These are phyloP conservation scores for Epichloe uncinata DNA, from an alignment of 2,329 filamentous ascomycete species.

Conservation along the genomic window DNA sequence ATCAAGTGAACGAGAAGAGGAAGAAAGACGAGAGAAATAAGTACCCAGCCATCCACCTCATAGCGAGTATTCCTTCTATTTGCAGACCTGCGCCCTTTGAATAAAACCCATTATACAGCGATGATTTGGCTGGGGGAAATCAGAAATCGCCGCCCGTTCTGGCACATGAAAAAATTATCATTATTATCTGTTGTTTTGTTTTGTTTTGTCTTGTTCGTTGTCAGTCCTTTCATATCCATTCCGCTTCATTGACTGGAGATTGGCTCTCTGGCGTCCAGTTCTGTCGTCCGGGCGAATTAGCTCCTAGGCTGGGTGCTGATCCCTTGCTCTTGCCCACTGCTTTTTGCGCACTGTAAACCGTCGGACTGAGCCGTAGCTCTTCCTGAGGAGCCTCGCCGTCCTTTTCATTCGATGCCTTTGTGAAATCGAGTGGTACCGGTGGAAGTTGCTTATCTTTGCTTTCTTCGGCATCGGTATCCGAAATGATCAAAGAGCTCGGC, in stretches of 20 bases:
- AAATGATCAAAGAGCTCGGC: background rate
- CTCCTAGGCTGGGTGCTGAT: background rate
- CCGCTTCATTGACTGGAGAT: conserved; percentile 3
- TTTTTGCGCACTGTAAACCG: conserved; percentile 34
- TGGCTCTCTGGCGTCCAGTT: background rate
- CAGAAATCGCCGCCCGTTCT: background rate
- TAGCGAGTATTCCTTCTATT: too few species aligned
- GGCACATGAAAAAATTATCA: background rate
- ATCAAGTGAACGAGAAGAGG: too few species aligned
- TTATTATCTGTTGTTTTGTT: background rate
- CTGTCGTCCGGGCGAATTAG: background rate
- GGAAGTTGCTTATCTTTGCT: conserved; percentile 14
- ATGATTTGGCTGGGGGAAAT: too few species aligned
- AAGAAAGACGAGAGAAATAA: too few species aligned
- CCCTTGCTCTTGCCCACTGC: background rate
- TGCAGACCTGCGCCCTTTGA: too few species aligned
- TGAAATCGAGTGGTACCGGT: conserved; percentile 18
- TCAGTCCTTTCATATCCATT: conserved; percentile 9
- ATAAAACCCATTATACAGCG: too few species aligned
- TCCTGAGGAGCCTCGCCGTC: conserved; percentile 4
- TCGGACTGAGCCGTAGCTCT: conserved; percentile 32
- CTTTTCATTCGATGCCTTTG: conserved; percentile 5
- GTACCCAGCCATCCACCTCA: too few species aligned
- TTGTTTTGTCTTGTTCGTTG: background rate
- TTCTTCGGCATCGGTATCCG: background rate